Percentiles rank a stretch among this genome's conserved stretches.
Evolutionary conservation across 1,284 basidiomycete genomes (phyloP).

Genomic region (Apiotrichum sp.): DNA sequence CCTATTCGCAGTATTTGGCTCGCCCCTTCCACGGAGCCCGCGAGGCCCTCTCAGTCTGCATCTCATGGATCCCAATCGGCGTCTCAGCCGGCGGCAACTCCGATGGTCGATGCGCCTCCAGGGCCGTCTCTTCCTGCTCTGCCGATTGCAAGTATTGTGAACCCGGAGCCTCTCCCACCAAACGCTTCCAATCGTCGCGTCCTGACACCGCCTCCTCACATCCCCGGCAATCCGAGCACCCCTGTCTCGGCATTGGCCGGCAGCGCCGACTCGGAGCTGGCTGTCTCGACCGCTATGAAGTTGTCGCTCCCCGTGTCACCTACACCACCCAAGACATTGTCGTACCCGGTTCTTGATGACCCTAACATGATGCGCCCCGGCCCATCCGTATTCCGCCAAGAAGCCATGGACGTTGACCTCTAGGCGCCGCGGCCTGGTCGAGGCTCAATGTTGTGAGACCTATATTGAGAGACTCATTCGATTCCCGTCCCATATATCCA

Average conservation of each 20-base stretch:
- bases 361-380: not conserved
- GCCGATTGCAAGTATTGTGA: not conserved
- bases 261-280: not conserved
- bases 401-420: not conserved
- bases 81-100: too few species aligned
- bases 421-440: not conserved
- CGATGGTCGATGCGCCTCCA: not conserved
- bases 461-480: too few species aligned
- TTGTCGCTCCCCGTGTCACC: not conserved
- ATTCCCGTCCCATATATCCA: too few species aligned
- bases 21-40: not conserved
- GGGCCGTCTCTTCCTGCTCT: not conserved
- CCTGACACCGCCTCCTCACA: too few species aligned
- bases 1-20: not conserved
- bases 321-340: not conserved
- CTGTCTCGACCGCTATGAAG: not conserved
- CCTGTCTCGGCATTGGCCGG: not conserved
- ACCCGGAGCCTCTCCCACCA: not conserved
- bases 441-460: too few species aligned
- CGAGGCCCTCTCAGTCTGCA: not conserved
- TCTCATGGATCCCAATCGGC: too few species aligned
- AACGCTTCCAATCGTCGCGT: too few species aligned
- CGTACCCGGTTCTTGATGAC: not conserved
- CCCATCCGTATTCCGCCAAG: not conserved
- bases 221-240: not conserved